Evolutionary conservation across 768 basidiomycete species (phyloP), one percentile per base, ranked within the genome.

Genomic region (Brasilioporus rufonigricans): DNA sequence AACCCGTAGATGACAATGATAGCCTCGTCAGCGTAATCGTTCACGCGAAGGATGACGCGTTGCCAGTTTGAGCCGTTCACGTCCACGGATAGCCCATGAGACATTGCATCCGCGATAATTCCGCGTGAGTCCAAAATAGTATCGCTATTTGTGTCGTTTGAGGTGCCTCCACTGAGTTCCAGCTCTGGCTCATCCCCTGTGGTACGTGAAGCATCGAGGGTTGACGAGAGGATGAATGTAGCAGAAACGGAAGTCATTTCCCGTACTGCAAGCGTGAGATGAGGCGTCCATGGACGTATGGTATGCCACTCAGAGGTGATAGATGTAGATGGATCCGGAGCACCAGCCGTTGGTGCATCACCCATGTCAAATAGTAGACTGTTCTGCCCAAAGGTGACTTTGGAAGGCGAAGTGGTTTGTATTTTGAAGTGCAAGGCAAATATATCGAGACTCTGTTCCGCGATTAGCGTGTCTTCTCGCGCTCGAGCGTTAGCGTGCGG

Each of bases 1-100:
- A 98, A 77, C 1, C 91, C 92, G 55, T 93, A 94, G 26, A 98
- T 82, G 55, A 96, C 90, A 49, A 97, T 91, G 52, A 95, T 83
- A 0, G 92, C 94, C 65, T 96, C 89, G 60, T 95, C 93, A 0
- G 80, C 78, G 50, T 83, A 81, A 41, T 93, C 91, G 65, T 90
- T 86, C 57, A 91, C 83, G 50, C 86, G 83, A 53, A 91, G 83
- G 64, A 91, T 81, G 23, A 91, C 87, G 47, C 85, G 77, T 64
- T 86, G 83, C 91, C 91, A 93, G 5, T 81, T 81, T 6, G 85
- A 77, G 27, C 83, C 83, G 59, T 94, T 93, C 47, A 93, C 88
- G 40, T 86, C 89, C 36, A 93, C 85, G 1, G 84, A 85, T 31
- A 93, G 78, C 1, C 89, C 89, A 55, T 85, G 84, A 12, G 86